Evolutionary conservation across 2,329 filamentous ascomycete genomes (phyloP).

Genomic region (Colletotrichum siamense): DNA sequence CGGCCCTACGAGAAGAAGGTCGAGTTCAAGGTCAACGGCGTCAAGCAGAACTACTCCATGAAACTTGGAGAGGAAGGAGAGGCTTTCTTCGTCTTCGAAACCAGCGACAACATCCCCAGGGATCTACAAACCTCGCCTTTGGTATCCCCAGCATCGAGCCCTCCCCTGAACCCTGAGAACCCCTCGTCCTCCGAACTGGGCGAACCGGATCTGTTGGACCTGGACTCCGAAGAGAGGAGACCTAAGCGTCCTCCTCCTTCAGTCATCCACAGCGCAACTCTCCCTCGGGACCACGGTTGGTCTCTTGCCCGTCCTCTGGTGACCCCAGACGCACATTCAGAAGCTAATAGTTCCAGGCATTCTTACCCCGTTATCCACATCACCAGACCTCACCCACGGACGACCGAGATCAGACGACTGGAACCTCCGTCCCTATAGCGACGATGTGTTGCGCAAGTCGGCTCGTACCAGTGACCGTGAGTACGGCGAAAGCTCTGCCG

Average conservation of each 20-base stretch:
- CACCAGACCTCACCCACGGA: conserved; percentile 53
- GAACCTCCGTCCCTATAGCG: conserved; percentile 57
- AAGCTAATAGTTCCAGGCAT: conserved; percentile 40
- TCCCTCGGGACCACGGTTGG: conserved; percentile 39
- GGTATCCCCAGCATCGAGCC: conserved; percentile 87
- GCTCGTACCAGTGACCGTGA: conserved; percentile 43
- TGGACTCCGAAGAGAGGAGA: conserved; percentile 56
- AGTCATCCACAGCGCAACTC: conserved; percentile 41
- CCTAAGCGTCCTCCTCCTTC: conserved; percentile 50
- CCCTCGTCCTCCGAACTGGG: conserved; percentile 54
- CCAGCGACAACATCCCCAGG: conserved; percentile 88
- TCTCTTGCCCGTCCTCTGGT: background rate
- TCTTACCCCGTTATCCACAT: conserved; percentile 58
- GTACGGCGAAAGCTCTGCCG: conserved; percentile 38
- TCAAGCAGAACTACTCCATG: conserved; percentile 94
- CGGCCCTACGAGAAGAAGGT: conserved; percentile 98
- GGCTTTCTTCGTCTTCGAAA: conserved; percentile 99
- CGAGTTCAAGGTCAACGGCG: conserved; percentile 93
- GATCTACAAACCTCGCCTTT: conserved; percentile 93
- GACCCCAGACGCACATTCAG: background rate
- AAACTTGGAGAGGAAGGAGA: conserved; percentile 97
- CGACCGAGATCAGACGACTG: conserved; percentile 58
- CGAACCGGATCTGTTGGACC: conserved; percentile 74
- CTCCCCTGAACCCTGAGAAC: conserved; percentile 63
- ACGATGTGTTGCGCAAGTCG: conserved; percentile 57